Base-by-base conservation (phyloP, 2,329 filamentous ascomycete species). In the Beauveria australis region DNA sequence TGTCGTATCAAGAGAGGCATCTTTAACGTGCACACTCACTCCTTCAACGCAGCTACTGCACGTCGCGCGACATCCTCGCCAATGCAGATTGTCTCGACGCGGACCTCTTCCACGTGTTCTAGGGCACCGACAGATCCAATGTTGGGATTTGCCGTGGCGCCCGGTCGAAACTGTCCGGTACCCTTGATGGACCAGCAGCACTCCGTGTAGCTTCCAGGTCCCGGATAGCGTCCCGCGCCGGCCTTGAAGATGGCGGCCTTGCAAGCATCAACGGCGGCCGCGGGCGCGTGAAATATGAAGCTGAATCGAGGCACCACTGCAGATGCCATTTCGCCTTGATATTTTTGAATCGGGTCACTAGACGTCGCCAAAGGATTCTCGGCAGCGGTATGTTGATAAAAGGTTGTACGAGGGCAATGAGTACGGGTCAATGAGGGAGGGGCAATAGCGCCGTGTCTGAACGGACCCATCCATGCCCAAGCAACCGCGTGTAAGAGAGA, bases 161-260 rank as follows among this genome's bases (percentile, higher is more conserved):
- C 84, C 0, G 87, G 86, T 0, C 83, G 80, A 70, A 89, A 91
- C 67, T 89, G 86, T 0, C 85, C 86, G 0, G 75, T 83, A 5
- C 87, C 88, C 4, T 72, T 64, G 0, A 74, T 71, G 5, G 75
- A 72, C 75, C 76, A 86, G 70, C 78, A 79, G 68, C 76, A 80
- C 65, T 85, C 80, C 26, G 79, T 81, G 67, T 85, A 85, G 65
- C 77, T 77, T n/a, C 79, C 79, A 1, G 74, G 67, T 0, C 74
- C 74, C 0, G 80, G 78, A 60, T 80, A 81, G 12, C 76, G 72
- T 28, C 83, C 82, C 2, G 81, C 82, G n/a, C 82, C 82, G 18
- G 81, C 79, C n/a, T 74, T 74, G 68, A 85, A 84, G 65, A 85
- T 74, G 62, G 82, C 82, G 0, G 72, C 61, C 69, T 85, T 85